These are phyloP conservation scores for Cylindrotheca fusiformis DNA, from an alignment of 108 stramenopile species.

Conservation along the genomic window DNA sequence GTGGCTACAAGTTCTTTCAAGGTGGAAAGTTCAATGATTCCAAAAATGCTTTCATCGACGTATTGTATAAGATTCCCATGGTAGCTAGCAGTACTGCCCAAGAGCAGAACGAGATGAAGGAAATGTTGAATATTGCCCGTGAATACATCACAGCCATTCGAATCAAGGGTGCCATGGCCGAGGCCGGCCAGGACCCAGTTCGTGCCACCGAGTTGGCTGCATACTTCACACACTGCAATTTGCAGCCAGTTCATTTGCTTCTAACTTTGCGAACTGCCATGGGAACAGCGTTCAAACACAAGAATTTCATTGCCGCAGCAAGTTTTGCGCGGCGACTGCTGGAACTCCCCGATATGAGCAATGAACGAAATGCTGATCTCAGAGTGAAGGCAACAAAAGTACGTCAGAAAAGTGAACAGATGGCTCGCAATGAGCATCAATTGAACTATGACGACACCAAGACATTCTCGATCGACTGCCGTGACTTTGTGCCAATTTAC, in stretches of 20 bases:
- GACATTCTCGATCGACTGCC: constrained; percentile 91
- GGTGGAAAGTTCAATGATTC: constrained; percentile 95
- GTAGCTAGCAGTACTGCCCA: constrained; percentile 73
- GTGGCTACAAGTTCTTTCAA: constrained; percentile 92
- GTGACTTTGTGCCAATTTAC: constrained; percentile 89
- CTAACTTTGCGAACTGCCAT: constrained; percentile 97
- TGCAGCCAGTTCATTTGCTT: constrained; percentile 95
- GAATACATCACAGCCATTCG: constrained; percentile 98
- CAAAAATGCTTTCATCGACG: constrained; percentile 63
- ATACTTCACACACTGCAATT: constrained; percentile 99
- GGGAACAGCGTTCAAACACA: constrained; percentile 98
- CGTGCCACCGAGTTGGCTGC: constrained; percentile 96
- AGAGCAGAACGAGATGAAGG: constrained; percentile 92
- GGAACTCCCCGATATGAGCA: constrained; percentile 94
- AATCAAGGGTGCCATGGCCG: constrained; percentile 86
- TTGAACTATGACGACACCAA: constrained; percentile 97
- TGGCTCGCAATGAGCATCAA: constrained; percentile 94
- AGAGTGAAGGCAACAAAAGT: constrained; percentile 94
- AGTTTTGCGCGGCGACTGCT: constrained; percentile 95
- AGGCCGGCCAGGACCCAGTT: constrained; percentile 67
- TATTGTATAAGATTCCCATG: constrained; percentile 87
- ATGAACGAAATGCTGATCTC: constrained; percentile 92
- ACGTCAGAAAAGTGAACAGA: constrained; percentile 95
- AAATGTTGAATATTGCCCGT: constrained; percentile 88
- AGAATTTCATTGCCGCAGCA: constrained; percentile 96